These are phyloP conservation scores for Chrysanthemum makinoi DNA, from an alignment of 129 eudicot species.

Conservation along the genomic window DNA sequence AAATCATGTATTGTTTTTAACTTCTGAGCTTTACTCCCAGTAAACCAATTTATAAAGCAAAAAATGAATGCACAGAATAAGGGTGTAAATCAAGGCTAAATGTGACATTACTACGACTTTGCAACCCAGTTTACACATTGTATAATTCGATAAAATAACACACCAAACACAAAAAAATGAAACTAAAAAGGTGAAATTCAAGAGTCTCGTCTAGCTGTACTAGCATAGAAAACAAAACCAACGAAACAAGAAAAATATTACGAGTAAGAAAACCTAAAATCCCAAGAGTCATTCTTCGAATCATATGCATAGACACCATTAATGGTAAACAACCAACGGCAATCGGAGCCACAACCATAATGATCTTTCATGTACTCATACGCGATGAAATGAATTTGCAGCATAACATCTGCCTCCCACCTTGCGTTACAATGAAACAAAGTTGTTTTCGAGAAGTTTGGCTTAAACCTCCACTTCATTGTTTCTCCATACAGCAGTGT, in stretches of 20 bases:
- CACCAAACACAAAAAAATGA: too few species aligned
- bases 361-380: slow-evolving; percentile 33
- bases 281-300: slow-evolving; percentile 26
- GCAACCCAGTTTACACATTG: too few species aligned
- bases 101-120: too few species aligned
- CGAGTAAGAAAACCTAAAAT: slow-evolving; percentile 24
- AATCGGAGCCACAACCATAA: slow-evolving; percentile 30
- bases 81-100: too few species aligned
- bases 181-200: too few species aligned
- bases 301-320: slow-evolving; percentile 25
- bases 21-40: too few species aligned
- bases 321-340: slow-evolving; percentile 31
- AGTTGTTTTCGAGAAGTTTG: slow-evolving; percentile 29
- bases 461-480: slow-evolving; percentile 33
- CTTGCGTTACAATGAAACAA: slow-evolving; percentile 27
- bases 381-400: slow-evolving; percentile 27
- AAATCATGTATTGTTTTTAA: too few species aligned
- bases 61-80: too few species aligned
- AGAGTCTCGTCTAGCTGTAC: too few species aligned
- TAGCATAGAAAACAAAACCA: background rate
- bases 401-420: slow-evolving; percentile 17
- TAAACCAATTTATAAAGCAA: too few species aligned
- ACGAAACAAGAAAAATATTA: background rate
- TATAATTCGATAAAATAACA: too few species aligned
- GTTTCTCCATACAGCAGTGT: slow-evolving; percentile 22